These are phyloP conservation scores for Tetrahymena elliotti DNA, from an alignment of 73 alveolate genomes.

Conservation along the genomic window DNA sequence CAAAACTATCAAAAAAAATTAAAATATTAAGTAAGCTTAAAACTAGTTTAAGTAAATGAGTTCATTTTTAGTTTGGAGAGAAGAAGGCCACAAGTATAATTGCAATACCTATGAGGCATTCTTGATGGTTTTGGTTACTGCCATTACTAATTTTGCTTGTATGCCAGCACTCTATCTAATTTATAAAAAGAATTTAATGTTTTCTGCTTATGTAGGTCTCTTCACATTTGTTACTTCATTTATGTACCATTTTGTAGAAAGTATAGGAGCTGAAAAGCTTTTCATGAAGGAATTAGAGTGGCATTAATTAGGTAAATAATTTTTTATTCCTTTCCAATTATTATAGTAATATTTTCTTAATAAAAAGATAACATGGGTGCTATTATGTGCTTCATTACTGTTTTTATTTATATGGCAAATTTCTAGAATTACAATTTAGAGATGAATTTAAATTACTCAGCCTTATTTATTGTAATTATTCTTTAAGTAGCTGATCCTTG, in stretches of 20 bases:
- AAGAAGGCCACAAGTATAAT: not conserved
- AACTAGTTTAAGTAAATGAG: not conserved
- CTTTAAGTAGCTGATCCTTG: not conserved
- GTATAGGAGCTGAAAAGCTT: not conserved
- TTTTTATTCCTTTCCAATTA: not conserved
- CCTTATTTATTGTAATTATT: not conserved
- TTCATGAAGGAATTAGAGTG: not conserved
- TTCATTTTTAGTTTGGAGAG: not conserved
- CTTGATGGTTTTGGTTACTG: not conserved
- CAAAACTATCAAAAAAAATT: not conserved
- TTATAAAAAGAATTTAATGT: not conserved
- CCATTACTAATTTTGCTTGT: not conserved
- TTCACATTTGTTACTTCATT: not conserved
- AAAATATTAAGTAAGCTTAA: not conserved
- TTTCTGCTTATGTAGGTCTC: not conserved
- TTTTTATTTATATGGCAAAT: not conserved
- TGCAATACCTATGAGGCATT: not conserved
- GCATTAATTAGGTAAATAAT: not conserved
- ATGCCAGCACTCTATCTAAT: not conserved
- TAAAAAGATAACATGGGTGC: not conserved
- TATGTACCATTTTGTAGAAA: not conserved
- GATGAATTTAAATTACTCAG: not conserved
- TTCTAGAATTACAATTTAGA: not conserved
- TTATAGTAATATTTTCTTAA: not conserved
- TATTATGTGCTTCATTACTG: not conserved